Evolutionary conservation across 345 rosid genomes (phyloP), one percentile per base, ranked within the genome.

Genomic region (Aurinia saxatilis): DNA sequence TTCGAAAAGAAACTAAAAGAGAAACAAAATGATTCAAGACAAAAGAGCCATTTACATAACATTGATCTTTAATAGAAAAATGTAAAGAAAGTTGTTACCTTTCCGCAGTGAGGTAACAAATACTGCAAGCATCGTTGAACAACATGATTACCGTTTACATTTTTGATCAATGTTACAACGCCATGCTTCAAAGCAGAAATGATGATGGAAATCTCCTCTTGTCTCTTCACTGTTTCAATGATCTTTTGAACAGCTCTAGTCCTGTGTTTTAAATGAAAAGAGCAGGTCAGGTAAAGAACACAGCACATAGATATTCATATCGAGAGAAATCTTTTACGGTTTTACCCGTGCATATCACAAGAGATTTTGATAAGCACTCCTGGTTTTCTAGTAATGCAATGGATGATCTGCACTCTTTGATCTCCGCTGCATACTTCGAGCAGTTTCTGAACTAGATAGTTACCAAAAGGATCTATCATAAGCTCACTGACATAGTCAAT

Each of bases 201-300:
- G 58, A 86, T 76, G 15, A 76, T 53, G 55, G 82, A 69, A 25
- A 77, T 64, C 71, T 86, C 90, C 75, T 86, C 86, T 10, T 79
- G 77, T 45, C 69, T 57, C 63, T 64, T 80, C 11, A 80, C 78
- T n/a, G 80, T 82, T 75, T 90, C 88, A 14, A 90, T 76, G 23
- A 86, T 80, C 77, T 86, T 90, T 68, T 90, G 95, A 69, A 90
- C 82, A 33, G 86, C 95, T 44, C 91, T 84, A 50, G 97, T 86
- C 77, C 95, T 90, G 72, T 19, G n/a, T 53, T 44, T n/a, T 2
- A 54, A 50, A 23, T 7, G 36, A 4, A 6, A 25, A 60, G 15
- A 14, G 16, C 37, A 71, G 7, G 25, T 71, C 42, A 50, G 18
- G 14, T 57, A 35, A 12, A 30, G 16, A 30, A 11, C 23, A 19